Evolutionary conservation across 495 filamentous ascomycete genomes (phyloP), one percentile per base, ranked within the genome.

Genomic region (Darksidea phi): DNA sequence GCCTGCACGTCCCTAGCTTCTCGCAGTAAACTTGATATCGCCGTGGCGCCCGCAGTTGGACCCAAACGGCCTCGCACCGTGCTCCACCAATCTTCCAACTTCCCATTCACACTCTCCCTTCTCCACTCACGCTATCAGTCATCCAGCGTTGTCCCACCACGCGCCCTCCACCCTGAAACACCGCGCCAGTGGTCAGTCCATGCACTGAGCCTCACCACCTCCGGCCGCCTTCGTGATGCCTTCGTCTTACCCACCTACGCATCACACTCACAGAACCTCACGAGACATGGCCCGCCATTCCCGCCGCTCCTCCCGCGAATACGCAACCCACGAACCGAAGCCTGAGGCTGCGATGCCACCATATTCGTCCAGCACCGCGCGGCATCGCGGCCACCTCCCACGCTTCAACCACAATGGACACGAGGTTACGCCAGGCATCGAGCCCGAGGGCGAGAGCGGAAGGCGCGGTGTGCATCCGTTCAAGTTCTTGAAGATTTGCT

Each of bases 381-480:
- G 28, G 28, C 41, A 53, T 6, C 46, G 37, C 21, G 42, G 41
- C 37, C 51, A 57, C 43, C 66, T 69, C 17, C 66, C 66, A 6
- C 51, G 49, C 0, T 69, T 38, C 58, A 69, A 69, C 45, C 77
- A 78, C 61, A 73, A 74, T 52, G 77, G 77, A 12, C 74, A 79
- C 55, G 65, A 64, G 49, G 72, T 79, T 15, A 77, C 72, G 1
- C 67, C 45, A 25, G 67, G 80, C 42, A 79, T 86, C 37, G 66
- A 81, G 25, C 82, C 80, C 20, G 82, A 84, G 41, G 85, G 86
- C 34, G 86, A 89, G 70, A 84, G 80, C 68, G 86, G 86, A 6
- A 76, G 87, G 38, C 76, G 61, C 6, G 84, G 86, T 18, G 70
- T 89, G 21, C 79, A 88, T 66, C 84, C 84, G 0, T 54, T 76